These are phyloP conservation scores for Ceratobasidium sp. DNA, from an alignment of 1,284 basidiomycete genomes.

Conservation along the genomic window DNA sequence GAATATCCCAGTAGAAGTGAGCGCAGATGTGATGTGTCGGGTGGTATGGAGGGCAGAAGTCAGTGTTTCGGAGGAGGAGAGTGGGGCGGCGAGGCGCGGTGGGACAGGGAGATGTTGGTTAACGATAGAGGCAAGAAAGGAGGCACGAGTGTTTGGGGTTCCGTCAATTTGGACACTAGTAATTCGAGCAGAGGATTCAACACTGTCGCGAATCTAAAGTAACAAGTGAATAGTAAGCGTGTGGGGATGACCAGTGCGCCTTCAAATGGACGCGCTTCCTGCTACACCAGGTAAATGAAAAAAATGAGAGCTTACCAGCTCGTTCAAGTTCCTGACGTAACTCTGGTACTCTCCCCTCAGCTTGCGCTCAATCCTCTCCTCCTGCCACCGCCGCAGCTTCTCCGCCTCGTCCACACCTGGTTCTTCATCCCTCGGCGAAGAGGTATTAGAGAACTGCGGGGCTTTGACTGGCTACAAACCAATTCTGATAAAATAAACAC, in stretches of 20 bases:
- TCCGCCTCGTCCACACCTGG: slow-evolving; percentile 60
- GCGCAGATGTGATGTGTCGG: slow-evolving; percentile 69
- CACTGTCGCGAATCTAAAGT: slow-evolving; percentile 70
- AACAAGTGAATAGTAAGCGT: slow-evolving; percentile 4
- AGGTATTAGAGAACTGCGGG: slow-evolving; percentile 63
- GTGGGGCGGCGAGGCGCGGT: slow-evolving; percentile 49
- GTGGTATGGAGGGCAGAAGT: slow-evolving; percentile 75
- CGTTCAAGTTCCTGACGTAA: slow-evolving; percentile 70
- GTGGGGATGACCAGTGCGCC: slow-evolving; percentile 26
- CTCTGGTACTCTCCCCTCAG: slow-evolving; percentile 82
- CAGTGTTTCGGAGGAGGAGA: slow-evolving; percentile 59
- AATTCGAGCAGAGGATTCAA: slow-evolving; percentile 69
- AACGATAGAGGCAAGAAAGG: slow-evolving; percentile 83
- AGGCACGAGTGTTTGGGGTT: slow-evolving; percentile 74
- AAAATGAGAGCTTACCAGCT: slow-evolving; percentile 66
- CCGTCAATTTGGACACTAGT: slow-evolving; percentile 84
- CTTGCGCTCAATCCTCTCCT: slow-evolving; percentile 71
- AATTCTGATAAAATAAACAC: background rate
- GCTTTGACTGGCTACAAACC: slow-evolving; percentile 12
- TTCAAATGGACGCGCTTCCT: background rate
- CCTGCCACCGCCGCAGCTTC: slow-evolving; percentile 73
- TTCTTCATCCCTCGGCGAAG: slow-evolving; percentile 65
- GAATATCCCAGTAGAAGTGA: slow-evolving; percentile 81
- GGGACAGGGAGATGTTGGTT: slow-evolving; percentile 65
- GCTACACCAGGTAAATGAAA: background rate